A percentile compares a stretch with the other conserved stretches of the same genome.
phyloP scores from a whole-genome alignment of 1,284 basidiomycete species.

The Cryptococcus sp. region DNA sequence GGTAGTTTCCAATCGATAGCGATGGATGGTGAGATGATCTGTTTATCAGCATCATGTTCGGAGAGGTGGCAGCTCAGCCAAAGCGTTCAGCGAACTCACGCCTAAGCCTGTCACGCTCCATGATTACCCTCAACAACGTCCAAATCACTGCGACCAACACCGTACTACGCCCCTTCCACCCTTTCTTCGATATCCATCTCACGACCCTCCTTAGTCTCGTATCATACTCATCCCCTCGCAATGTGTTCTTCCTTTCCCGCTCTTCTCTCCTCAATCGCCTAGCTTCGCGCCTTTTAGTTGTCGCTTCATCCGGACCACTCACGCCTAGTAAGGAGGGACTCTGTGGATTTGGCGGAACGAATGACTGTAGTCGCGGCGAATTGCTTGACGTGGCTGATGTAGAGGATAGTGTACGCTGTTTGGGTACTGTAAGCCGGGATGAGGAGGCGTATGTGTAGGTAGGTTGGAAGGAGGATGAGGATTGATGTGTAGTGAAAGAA shows the following conservation, averaged over 20 bases:
- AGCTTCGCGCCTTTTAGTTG: not conserved
- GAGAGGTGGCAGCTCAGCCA: too few species aligned
- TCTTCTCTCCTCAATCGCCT: conserved; percentile 9
- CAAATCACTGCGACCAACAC: not conserved
- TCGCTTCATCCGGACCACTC: not conserved
- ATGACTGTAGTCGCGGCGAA: not conserved
- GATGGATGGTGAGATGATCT: too few species aligned
- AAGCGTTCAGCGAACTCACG: not conserved
- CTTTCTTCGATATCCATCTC: conserved; percentile 12
- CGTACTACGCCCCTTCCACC: not conserved
- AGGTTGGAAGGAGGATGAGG: conserved; percentile 12
- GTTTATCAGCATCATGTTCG: too few species aligned
- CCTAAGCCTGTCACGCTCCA: not conserved
- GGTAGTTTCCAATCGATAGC: too few species aligned
- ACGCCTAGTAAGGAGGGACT: not conserved
- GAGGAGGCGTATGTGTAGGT: conserved; percentile 1
- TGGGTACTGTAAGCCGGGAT: not conserved
- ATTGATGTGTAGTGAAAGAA: conserved; percentile 25
- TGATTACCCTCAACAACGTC: not conserved
- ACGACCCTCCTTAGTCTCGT: conserved; percentile 16
- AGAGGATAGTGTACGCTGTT: not conserved
- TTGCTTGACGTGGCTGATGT: conserved; percentile 3
- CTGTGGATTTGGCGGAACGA: not conserved
- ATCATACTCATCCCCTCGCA: conserved; percentile 15
- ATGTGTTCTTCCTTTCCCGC: conserved; percentile 12